These are phyloP conservation scores for Tylopilus vinaceipallidus DNA, from an alignment of 768 basidiomycete species.

Conservation along the genomic window DNA sequence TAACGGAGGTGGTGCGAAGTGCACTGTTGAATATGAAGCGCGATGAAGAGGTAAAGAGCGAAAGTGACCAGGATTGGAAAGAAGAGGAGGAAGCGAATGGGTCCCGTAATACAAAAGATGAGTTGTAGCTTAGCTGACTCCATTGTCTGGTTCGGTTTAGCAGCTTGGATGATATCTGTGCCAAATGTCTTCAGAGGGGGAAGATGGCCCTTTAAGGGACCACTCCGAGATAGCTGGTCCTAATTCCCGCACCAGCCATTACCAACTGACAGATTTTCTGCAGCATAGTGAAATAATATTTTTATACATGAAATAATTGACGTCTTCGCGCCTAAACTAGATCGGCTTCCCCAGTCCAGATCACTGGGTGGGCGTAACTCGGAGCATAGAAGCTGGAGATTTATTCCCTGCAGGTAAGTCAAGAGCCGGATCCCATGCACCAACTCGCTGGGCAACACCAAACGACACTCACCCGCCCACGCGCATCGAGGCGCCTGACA, in stretches of 20 bases:
- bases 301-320: slow-evolving; percentile 9
- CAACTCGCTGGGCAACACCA: not conserved
- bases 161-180: slow-evolving; percentile 15
- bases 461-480: not conserved
- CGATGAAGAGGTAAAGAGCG: slow-evolving; percentile 26
- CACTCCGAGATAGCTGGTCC: too few relatives aligned
- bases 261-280: slow-evolving; percentile 7
- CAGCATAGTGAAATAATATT: slow-evolving; percentile 9
- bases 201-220: too few relatives aligned
- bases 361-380: slow-evolving; percentile 1
- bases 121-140: slow-evolving; percentile 30
- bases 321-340: slow-evolving; percentile 7
- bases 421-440: not conserved
- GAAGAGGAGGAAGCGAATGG: slow-evolving; percentile 35
- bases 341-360: slow-evolving; percentile 1
- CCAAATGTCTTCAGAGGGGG: slow-evolving; percentile 1
- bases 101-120: slow-evolving; percentile 29
- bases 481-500: not conserved
- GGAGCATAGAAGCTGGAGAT: slow-evolving; percentile 5
- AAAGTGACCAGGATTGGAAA: slow-evolving; percentile 22
- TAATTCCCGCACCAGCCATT: not conserved
- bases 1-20: slow-evolving; percentile 51
- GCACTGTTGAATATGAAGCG: slow-evolving; percentile 51
- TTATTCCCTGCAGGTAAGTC: not conserved
- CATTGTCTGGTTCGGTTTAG: slow-evolving; percentile 12